phyloP scores from a whole-genome alignment of 148 eudicot species.

The Rhododendron williamsianum region DNA sequence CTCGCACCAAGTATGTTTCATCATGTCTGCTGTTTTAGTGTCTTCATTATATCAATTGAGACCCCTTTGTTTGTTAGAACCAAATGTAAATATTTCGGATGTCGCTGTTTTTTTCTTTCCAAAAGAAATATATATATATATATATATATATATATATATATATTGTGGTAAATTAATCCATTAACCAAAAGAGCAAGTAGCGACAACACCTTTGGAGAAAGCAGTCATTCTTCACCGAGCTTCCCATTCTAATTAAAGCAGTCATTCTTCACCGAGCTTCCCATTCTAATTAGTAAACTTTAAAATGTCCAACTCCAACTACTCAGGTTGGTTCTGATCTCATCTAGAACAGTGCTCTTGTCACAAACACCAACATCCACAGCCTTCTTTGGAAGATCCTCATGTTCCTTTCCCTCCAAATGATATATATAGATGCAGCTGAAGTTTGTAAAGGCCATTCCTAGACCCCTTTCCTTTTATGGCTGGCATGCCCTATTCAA shows the following conservation, averaged over 20 bases:
- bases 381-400: not conserved
- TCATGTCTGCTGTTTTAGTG: not conserved
- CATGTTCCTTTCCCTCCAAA: not conserved
- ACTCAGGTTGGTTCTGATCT: not conserved
- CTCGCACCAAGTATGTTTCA: not conserved
- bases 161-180: no score
- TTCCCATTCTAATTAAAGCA: not conserved
- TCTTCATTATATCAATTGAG: not conserved
- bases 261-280: not conserved
- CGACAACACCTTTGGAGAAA: not conserved
- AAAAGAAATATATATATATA: no score
- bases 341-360: not conserved
- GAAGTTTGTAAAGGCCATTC: not conserved
- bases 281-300: not conserved
- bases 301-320: not conserved
- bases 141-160: no score
- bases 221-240: not conserved
- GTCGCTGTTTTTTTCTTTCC: not conserved
- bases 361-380: not conserved
- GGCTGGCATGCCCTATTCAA: not conserved
- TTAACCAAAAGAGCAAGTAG: no score
- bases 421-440: not conserved
- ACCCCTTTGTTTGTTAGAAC: not conserved
- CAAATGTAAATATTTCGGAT: not conserved
- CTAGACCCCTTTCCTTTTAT: not conserved